A percentile compares a stretch with the other conserved stretches of the same genome.
phyloP scores from a whole-genome alignment of 352 stramenopile genomes.

The Phytopythium chamaehyphon region DNA sequence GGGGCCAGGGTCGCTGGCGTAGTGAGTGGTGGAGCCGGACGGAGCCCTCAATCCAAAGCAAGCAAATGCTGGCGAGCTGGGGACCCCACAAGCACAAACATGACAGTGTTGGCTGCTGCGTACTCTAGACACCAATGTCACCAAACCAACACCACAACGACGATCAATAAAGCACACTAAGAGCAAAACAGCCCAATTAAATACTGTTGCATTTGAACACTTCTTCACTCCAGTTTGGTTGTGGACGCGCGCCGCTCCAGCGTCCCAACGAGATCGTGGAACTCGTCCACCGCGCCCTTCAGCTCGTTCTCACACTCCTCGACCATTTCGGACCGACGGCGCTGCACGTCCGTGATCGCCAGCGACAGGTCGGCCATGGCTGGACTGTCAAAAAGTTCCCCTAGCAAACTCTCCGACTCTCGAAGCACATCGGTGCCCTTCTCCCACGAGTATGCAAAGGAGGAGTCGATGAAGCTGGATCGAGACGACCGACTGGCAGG shows the following conservation, averaged over 20 bases:
- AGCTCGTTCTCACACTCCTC: conserved; percentile 59
- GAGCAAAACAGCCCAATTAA: no score
- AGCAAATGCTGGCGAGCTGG: no score
- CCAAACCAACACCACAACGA: no score
- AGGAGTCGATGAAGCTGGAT: conserved; percentile 12
- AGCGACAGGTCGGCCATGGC: conserved; percentile 26
- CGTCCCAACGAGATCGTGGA: conserved; percentile 39
- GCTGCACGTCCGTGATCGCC: conserved; percentile 36
- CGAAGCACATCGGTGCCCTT: conserved; percentile 54
- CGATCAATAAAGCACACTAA: no score
- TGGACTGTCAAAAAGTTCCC: conserved; percentile 38
- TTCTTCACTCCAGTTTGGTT: background rate
- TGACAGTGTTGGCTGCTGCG: no score
- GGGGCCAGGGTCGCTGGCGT: no score
- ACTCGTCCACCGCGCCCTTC: conserved; percentile 51
- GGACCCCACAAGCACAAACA: no score
- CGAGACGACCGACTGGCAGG: conserved; percentile 12
- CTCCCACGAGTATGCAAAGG: conserved; percentile 18
- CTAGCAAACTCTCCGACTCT: conserved; percentile 48
- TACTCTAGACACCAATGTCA: no score
- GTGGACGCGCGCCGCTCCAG: conserved; percentile 17
- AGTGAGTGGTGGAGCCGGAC: no score
- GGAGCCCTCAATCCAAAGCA: no score
- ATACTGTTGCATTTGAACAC: background rate
- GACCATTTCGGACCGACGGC: conserved; percentile 52